These are phyloP conservation scores for Monoraphidium neglectum DNA, from an alignment of 139 green algal species.

Conservation along the genomic window DNA sequence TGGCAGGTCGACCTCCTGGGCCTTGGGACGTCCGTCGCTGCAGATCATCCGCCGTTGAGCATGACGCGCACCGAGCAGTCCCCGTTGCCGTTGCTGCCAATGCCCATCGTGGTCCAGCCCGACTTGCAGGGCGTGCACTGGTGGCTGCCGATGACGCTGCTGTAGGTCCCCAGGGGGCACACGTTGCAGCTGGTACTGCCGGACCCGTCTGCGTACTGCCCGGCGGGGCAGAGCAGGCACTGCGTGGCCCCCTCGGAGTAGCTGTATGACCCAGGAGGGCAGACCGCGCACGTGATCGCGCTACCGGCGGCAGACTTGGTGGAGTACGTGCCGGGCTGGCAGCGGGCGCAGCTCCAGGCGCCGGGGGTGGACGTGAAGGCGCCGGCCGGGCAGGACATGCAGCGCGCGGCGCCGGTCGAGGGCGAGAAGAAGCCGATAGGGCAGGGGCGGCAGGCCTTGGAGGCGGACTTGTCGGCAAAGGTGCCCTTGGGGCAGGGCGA, in stretches of 20 bases:
- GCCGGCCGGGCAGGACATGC: slow-evolving; percentile 23
- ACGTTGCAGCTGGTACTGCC: neutral
- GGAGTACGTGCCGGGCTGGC: slow-evolving; percentile 27
- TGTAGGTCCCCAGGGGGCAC: slow-evolving; percentile 29
- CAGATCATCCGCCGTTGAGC: neutral
- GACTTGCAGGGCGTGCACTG: slow-evolving; percentile 22
- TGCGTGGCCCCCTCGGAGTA: slow-evolving; percentile 26
- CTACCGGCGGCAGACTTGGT: slow-evolving; percentile 7
- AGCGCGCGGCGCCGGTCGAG: slow-evolving; percentile 3
- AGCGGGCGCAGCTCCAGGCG: slow-evolving; percentile 9
- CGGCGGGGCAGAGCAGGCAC: slow-evolving; percentile 22
- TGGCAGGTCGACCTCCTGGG: no score
- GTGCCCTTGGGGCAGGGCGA: slow-evolving; percentile 18
- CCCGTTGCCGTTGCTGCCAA: neutral
- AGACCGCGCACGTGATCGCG: slow-evolving; percentile 16
- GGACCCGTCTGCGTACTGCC: slow-evolving; percentile 4
- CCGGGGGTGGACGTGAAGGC: slow-evolving; percentile 21
- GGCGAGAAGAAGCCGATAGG: slow-evolving; percentile 21
- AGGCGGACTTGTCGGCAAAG: slow-evolving; percentile 11
- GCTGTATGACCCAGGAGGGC: slow-evolving; percentile 20
- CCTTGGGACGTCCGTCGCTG: no score
- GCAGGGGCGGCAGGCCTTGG: slow-evolving; percentile 24
- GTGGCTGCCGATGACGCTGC: slow-evolving; percentile 2
- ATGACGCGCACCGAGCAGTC: neutral
- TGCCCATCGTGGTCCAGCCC: slow-evolving; percentile 12